Base-by-base conservation (phyloP, 1,284 basidiomycete species). In the Tilletia indica region DNA sequence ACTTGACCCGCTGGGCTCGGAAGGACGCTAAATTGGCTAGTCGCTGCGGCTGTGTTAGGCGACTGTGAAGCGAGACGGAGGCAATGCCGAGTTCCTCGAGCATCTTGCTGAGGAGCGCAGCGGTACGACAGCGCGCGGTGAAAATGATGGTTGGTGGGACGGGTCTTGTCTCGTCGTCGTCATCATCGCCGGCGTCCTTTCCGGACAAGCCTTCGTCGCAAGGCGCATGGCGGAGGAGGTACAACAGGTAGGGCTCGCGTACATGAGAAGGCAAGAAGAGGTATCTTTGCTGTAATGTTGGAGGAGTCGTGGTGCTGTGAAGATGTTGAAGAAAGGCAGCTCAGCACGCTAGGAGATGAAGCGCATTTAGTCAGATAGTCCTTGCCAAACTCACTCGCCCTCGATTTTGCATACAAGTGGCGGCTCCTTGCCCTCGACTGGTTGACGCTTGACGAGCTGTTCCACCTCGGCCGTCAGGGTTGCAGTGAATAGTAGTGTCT, bases 401-500 rank as follows among this genome's bases (percentile, higher is more conserved):
- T 87, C 88, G 85, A 93, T 93, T 68, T 92, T 89, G 85, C 97
- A 91, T 25, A 97, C 88, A 81, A 96, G 94, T 1, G 94, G 93
- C 77, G 89, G 90, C 79, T 90, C 87, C 85, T 97, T 98, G 8
- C 94, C 95, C 0, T 89, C 87, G 73, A 89, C 88, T 1, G 94
- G 92, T 16, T 90, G 85, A 54, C 68, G 68, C 67, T 89, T 87
- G 12, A 91, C 92, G 38, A 98, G 84, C 8, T 89, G 87, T 78
- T 95, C 92, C 70, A 99, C 93, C 0, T 94, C 89, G 19, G 91
- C 89, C 2, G 93, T 95, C 75, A 97, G 87, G 0, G 97, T 99
- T 0, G 97, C 97, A 0, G 97, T 98, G 85, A 99, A 99, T 38
- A 99, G 88, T 75, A 94, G 92, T 0, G 97, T 99, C 84, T 99